Percentiles rank a stretch among this genome's conserved stretches.
These are phyloP conservation scores for Phytophthora cactorum DNA, from an alignment of 352 stramenopile genomes.

Conservation along the genomic window DNA sequence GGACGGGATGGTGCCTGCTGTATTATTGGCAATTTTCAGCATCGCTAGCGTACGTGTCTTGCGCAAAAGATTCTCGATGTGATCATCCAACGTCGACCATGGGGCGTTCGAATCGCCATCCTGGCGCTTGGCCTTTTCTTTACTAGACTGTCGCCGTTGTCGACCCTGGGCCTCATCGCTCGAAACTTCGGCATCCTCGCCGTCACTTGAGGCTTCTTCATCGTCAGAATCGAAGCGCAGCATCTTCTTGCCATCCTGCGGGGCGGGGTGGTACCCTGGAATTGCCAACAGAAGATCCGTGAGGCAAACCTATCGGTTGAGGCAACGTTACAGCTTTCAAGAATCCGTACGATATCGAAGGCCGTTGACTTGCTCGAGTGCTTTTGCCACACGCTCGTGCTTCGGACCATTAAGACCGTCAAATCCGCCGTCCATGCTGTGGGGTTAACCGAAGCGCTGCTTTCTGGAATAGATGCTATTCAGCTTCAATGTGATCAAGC, in stretches of 20 bases:
- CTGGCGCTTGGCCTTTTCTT: slow-evolving; percentile 1
- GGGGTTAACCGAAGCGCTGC: background rate
- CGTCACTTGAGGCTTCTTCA: slow-evolving; percentile 30
- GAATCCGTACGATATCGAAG: slow-evolving; percentile 60
- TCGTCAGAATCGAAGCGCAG: slow-evolving; percentile 56
- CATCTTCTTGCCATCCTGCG: slow-evolving; percentile 51
- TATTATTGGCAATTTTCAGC: slow-evolving; percentile 80
- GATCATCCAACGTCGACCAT: slow-evolving; percentile 61
- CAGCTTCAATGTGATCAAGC: background rate
- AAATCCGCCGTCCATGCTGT: slow-evolving; percentile 25
- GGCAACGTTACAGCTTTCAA: background rate
- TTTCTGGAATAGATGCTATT: background rate
- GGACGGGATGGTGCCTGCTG: slow-evolving; percentile 58
- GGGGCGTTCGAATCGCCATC: background rate
- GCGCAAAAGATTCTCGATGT: slow-evolving; percentile 71
- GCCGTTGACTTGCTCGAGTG: slow-evolving; percentile 75
- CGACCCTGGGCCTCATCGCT: slow-evolving; percentile 17
- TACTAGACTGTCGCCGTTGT: slow-evolving; percentile 8
- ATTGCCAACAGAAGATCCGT: slow-evolving; percentile 5
- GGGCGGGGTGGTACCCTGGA: slow-evolving; percentile 54
- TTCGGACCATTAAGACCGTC: slow-evolving; percentile 39
- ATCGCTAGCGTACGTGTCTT: slow-evolving; percentile 71
- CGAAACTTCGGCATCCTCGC: slow-evolving; percentile 4
- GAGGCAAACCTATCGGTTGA: background rate
- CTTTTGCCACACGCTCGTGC: slow-evolving; percentile 66